Evolutionary conservation across 1,139 yeast genomes (phyloP).

Genomic region (Nakaseomyces glabratus): DNA sequence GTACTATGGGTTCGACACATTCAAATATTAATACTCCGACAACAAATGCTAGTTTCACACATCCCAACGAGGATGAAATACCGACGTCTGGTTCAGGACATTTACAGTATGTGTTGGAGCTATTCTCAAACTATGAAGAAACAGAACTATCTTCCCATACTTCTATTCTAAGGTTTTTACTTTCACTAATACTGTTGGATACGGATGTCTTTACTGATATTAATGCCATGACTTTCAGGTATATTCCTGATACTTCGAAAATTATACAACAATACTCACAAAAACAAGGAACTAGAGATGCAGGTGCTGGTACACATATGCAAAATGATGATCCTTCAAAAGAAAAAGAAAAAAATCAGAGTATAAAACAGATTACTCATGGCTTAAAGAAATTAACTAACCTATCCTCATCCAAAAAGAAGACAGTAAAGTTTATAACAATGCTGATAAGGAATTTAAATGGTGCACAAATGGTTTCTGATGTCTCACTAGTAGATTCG

Average conservation of each 20-base stretch:
- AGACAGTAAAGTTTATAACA: slow-evolving; percentile 17
- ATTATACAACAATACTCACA: not conserved
- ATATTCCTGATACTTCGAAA: slow-evolving; percentile 17
- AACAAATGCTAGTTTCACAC: not conserved
- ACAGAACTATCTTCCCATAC: slow-evolving; percentile 24
- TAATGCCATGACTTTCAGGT: slow-evolving; percentile 20
- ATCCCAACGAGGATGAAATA: not conserved
- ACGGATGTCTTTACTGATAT: slow-evolving; percentile 22
- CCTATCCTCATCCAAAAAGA: slow-evolving; percentile 14
- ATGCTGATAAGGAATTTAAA: slow-evolving; percentile 18
- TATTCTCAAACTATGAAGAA: slow-evolving; percentile 19
- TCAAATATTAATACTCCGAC: not conserved
- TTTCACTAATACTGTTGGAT: slow-evolving; percentile 22
- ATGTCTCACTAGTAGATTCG: slow-evolving; percentile 20
- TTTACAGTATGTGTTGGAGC: slow-evolving; percentile 18
- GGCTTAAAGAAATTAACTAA: slow-evolving; percentile 21
- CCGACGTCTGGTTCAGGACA: slow-evolving; percentile 10
- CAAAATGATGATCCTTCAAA: slow-evolving; percentile 4
- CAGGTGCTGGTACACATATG: not conserved
- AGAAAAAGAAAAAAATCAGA: slow-evolving; percentile 14
- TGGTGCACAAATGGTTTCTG: slow-evolving; percentile 20
- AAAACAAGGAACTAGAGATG: not conserved
- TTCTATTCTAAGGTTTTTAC: slow-evolving; percentile 22
- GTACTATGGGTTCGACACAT: slow-evolving; percentile 1
- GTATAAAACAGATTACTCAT: slow-evolving; percentile 21